These are phyloP conservation scores for Vishniacozyma victoriae DNA, from an alignment of 768 basidiomycete species.

Conservation along the genomic window DNA sequence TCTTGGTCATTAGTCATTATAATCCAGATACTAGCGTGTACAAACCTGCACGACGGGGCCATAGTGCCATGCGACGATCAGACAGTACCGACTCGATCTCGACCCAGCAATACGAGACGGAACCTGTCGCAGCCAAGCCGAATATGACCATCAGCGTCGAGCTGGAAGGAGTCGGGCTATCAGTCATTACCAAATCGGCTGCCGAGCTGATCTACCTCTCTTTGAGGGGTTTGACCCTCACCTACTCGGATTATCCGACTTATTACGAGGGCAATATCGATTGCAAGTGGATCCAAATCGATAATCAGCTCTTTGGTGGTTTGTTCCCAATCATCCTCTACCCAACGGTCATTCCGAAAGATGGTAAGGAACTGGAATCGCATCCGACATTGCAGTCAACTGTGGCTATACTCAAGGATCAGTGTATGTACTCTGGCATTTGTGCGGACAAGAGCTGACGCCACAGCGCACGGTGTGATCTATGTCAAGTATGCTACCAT, in stretches of 20 bases:
- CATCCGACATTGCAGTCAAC: slow-evolving; percentile 85
- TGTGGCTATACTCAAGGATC: slow-evolving; percentile 83
- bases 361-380: slow-evolving; percentile 64
- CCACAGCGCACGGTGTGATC: slow-evolving; percentile 90
- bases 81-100: slow-evolving; percentile 65
- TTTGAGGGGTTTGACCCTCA: slow-evolving; percentile 68
- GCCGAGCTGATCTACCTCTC: slow-evolving; percentile 86
- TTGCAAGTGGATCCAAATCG: slow-evolving; percentile 83
- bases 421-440: slow-evolving; percentile 56
- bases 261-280: slow-evolving; percentile 75
- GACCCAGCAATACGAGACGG: slow-evolving; percentile 72
- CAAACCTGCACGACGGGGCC: slow-evolving; percentile 61
- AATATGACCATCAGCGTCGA: slow-evolving; percentile 65
- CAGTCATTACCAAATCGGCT: slow-evolving; percentile 78
- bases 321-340: slow-evolving; percentile 90
- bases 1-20: slow-evolving; percentile 81
- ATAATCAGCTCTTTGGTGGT: slow-evolving; percentile 96
- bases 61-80: slow-evolving; percentile 51
- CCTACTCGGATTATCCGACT: slow-evolving; percentile 71
- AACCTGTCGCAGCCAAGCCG: slow-evolving; percentile 65
- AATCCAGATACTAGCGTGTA: slow-evolving; percentile 78
- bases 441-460: slow-evolving; percentile 6
- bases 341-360: slow-evolving; percentile 70
- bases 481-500: slow-evolving; percentile 97
- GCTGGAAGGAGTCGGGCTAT: slow-evolving; percentile 85